Evolutionary conservation across 768 basidiomycete genomes (phyloP).

Genomic region (Lactarius tabidus): DNA sequence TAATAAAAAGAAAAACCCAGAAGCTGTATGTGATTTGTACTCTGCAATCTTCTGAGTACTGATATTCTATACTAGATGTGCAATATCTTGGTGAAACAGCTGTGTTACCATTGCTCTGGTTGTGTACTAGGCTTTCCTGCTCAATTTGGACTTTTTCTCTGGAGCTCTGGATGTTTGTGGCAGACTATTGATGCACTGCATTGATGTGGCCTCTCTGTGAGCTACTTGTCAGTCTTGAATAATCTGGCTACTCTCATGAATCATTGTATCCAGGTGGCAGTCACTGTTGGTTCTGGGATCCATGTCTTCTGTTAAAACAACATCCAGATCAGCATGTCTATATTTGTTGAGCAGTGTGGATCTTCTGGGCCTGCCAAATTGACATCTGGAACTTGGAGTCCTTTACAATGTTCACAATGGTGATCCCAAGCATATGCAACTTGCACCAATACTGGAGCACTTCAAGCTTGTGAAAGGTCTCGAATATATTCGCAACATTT

Average conservation of each 20-base stretch:
- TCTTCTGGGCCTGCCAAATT: neutral
- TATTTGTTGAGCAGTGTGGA: neutral
- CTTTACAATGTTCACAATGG: neutral
- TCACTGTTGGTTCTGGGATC: neutral
- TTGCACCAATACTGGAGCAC: neutral
- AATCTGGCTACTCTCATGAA: no score
- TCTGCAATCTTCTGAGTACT: neutral
- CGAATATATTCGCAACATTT: neutral
- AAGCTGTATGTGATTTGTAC: neutral
- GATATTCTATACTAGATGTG: neutral
- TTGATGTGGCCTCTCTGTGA: neutral
- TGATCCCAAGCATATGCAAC: neutral
- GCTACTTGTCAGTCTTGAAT: neutral
- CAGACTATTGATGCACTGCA: neutral
- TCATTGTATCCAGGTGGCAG: no score
- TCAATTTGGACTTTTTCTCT: neutral
- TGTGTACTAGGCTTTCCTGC: neutral
- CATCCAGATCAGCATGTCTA: neutral
- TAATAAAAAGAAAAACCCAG: neutral
- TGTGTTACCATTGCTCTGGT: neutral
- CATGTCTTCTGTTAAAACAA: neutral
- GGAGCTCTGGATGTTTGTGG: neutral
- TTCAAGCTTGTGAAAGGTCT: neutral
- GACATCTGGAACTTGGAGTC: neutral
- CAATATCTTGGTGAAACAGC: neutral